Evolutionary conservation across 352 stramenopile species (phyloP), one percentile per base, ranked within the genome.

Genomic region (Phytophthora fragariaefolia): DNA sequence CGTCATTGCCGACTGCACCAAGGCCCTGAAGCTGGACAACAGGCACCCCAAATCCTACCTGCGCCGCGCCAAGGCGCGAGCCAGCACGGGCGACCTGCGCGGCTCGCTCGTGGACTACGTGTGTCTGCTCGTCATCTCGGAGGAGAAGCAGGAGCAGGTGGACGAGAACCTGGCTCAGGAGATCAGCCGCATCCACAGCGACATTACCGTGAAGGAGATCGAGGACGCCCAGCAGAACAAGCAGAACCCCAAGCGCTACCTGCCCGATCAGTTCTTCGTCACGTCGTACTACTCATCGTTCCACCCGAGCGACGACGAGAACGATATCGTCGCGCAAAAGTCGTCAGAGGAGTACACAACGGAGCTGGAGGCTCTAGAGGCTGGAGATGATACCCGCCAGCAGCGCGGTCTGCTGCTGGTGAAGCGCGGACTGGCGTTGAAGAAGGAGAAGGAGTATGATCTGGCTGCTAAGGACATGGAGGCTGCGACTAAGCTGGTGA

Each of bases 211-310:
- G 8, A 80, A 91, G 66, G 72, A 93, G 69, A 86, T 90, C 18
- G 77, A 86, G 26, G 64, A 80, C 20, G 74, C 80, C 10, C 70
- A 87, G 77, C 59, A 81, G 62, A 87, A 88, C 67, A 83, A 88
- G 56, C 66, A 82, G 53, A 82, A 83, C 70, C 72, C 76, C 20
- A 69, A 80, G 47, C 81, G 82, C 0, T 91, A 83, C 65, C 63
- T 93, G 54, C 85, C 85, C 2, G 83, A 92, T 65, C 75, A 90
- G 65, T 93, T 92, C 67, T 93, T 93, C 69, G 85, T 93, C 50
- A 91, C 83, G 36, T 93, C 85, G 51, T 93, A 93, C 74, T 93
- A 90, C 71, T 92, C 83, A n/a, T 93, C 85, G 24, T 93, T 93
- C 74, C 85, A 93, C 66, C 68, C 78, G 32, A 87, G 77, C 59